A percentile compares a stretch with the other conserved stretches of the same genome.
Evolutionary conservation across 192 early-diverging fungal species (phyloP).

Genomic region (Entophlyctis luteolus): DNA sequence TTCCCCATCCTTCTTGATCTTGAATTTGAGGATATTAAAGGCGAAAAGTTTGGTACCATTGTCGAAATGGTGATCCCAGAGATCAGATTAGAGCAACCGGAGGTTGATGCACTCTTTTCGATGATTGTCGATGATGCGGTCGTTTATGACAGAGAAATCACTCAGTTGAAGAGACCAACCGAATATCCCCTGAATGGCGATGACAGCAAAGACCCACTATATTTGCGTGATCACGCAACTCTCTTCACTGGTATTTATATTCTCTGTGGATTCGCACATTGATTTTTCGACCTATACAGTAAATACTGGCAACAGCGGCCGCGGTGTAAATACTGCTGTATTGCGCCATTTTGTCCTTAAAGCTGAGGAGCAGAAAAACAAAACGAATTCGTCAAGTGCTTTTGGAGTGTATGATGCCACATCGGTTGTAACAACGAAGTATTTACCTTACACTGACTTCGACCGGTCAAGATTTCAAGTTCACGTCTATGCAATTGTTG

Average conservation of each 20-base stretch:
- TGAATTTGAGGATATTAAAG: constrained; percentile 20
- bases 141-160: too few species aligned
- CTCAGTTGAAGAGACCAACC: background rate
- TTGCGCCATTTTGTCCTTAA: background rate
- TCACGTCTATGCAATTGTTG: background rate
- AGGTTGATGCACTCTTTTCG: background rate
- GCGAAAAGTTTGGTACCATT: constrained; percentile 15
- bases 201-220: background rate
- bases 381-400: background rate
- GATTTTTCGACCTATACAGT: background rate
- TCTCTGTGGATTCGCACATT: background rate
- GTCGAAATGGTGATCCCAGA: background rate
- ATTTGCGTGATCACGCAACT: background rate
- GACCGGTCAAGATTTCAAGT: background rate
- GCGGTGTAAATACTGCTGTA: background rate
- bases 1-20: constrained; percentile 17
- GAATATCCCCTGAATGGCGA: background rate
- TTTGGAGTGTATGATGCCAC: background rate
- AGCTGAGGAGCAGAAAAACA: background rate
- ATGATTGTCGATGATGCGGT: background rate
- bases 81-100: background rate
- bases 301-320: background rate
- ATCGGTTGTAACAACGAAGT: background rate
- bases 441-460: background rate
- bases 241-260: background rate